Percentiles rank a stretch among this genome's conserved stretches.
Evolutionary conservation across 176 grass and related monocot species (phyloP).

Genomic region (Aegilops tauschii): DNA sequence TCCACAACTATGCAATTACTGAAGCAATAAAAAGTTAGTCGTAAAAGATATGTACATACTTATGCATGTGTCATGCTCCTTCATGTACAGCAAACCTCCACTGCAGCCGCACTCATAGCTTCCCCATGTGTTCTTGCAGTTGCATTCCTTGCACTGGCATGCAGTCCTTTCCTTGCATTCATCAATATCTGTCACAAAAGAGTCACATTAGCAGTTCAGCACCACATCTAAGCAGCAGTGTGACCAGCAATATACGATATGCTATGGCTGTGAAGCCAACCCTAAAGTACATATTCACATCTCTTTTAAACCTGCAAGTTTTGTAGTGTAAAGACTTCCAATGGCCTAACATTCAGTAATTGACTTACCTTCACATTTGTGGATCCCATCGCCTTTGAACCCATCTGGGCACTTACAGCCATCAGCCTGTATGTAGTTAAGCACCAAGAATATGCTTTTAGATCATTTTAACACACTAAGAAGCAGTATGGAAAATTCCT

Average conservation of each 20-base stretch:
- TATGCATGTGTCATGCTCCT: constrained; percentile 95
- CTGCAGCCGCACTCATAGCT: constrained; percentile 85
- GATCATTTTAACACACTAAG: background rate
- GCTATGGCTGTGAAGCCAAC: background rate
- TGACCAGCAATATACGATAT: background rate
- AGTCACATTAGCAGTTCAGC: constrained; percentile 26
- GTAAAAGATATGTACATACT: constrained; percentile 41
- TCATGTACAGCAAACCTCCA: constrained; percentile 83
- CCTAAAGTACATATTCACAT: background rate
- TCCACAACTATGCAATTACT: background rate
- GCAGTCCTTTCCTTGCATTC: constrained; percentile 83
- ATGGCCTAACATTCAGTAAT: background rate
- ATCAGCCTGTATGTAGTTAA: constrained; percentile 52
- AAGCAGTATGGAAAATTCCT: background rate
- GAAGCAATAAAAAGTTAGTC: background rate
- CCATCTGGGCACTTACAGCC: constrained; percentile 87
- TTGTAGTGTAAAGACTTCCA: background rate
- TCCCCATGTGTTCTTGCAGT: constrained; percentile 92
- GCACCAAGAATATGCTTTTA: constrained; percentile 10
- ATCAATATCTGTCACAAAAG: constrained; percentile 69
- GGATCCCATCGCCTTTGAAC: constrained; percentile 77
- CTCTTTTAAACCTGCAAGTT: background rate
- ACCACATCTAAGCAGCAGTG: background rate
- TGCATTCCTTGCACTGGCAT: constrained; percentile 91
- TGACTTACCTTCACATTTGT: constrained; percentile 78